phyloP scores from a whole-genome alignment of 2,329 filamentous ascomycete species.

The Massarina eburnea region DNA sequence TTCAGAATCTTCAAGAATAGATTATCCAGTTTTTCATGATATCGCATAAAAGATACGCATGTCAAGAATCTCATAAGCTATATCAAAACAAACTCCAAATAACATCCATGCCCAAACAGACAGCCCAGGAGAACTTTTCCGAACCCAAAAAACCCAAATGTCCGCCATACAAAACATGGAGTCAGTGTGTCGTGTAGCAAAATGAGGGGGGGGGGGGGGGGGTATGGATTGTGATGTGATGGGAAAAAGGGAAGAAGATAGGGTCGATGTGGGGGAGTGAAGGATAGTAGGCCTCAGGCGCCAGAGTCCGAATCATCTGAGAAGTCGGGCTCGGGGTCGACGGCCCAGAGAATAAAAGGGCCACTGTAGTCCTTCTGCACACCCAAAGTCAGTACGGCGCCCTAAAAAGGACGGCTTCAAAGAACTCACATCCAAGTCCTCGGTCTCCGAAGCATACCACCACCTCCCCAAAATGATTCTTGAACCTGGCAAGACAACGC shows the following conservation, averaged over 20 bases:
- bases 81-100: too few relatives aligned
- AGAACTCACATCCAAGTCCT: constrained; percentile 20
- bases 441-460: constrained; percentile 43
- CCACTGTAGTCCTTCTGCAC: constrained; percentile 26
- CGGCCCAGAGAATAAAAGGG: constrained; percentile 43
- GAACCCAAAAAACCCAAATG: background rate
- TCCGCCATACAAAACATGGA: background rate
- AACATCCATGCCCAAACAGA: too few relatives aligned
- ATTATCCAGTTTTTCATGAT: too few relatives aligned
- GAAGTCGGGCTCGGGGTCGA: constrained; percentile 21
- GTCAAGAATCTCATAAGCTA: too few relatives aligned
- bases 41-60: too few relatives aligned
- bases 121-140: too few relatives aligned
- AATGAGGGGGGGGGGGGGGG: background rate
- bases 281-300: too few relatives aligned
- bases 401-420: too few relatives aligned
- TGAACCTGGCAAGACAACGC: constrained; percentile 51
- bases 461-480: constrained; percentile 52
- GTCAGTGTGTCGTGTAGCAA: background rate
- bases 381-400: too few relatives aligned
- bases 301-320: background rate
- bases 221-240: background rate
- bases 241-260: background rate
- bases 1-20: too few relatives aligned
- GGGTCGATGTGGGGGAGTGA: too few relatives aligned